phyloP scores from a whole-genome alignment of 2,329 filamentous ascomycete genomes.

The Beauveria caledonica region DNA sequence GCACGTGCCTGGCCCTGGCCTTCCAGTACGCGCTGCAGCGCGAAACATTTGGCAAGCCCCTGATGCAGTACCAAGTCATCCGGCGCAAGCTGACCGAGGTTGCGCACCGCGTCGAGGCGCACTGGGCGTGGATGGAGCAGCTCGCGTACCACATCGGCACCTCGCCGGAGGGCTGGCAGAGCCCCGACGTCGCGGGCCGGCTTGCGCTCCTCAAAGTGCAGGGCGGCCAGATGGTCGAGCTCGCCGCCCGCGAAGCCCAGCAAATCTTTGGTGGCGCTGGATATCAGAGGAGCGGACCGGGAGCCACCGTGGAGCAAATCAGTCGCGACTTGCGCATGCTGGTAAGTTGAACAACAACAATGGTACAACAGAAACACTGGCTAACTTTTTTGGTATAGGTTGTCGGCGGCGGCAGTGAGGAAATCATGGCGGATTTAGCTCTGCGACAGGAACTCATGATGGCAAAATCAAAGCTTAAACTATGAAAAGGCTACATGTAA shows the following conservation, averaged over 20 bases:
- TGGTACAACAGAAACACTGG: background rate
- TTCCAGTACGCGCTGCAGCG: conserved; percentile 42
- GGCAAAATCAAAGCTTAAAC: conserved; percentile 17
- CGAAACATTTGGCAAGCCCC: conserved; percentile 50
- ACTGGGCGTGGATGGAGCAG: conserved; percentile 55
- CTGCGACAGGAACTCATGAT: conserved; percentile 36
- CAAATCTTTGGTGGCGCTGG: conserved; percentile 46
- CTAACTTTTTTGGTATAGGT: conserved; percentile 28
- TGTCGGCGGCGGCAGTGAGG: conserved; percentile 46
- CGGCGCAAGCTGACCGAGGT: conserved; percentile 51
- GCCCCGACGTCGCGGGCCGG: conserved; percentile 24
- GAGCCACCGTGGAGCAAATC: conserved; percentile 43
- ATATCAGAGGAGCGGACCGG: conserved; percentile 40
- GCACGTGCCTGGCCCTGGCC: conserved; percentile 46
- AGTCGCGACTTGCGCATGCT: conserved; percentile 40
- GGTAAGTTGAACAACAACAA: background rate
- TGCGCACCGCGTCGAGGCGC: conserved; percentile 50
- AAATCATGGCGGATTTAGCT: conserved; percentile 44
- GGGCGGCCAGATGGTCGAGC: conserved; percentile 40
- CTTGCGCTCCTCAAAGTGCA: conserved; percentile 37
- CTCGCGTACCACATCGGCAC: conserved; percentile 44
- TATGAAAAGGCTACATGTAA: background rate
- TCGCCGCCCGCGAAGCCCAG: conserved; percentile 43
- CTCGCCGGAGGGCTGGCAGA: conserved; percentile 19
- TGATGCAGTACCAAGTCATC: conserved; percentile 52